Evolutionary conservation across 2,329 filamentous ascomycete genomes (phyloP), one percentile per base, ranked within the genome.

Genomic region (Monosporascus sp.): DNA sequence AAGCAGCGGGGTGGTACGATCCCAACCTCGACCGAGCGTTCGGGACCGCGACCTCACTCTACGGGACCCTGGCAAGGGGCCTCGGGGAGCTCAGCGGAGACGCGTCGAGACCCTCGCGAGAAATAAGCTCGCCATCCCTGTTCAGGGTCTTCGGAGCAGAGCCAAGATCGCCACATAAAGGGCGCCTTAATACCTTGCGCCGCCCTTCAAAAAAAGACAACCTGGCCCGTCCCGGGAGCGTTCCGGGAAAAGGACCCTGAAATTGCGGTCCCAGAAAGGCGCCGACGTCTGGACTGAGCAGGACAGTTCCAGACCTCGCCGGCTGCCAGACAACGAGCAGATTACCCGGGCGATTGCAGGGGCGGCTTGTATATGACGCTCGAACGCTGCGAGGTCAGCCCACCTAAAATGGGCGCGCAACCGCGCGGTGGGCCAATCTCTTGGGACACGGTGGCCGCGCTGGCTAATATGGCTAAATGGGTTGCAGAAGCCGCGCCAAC

Each of bases 231-330:
- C 28, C 28, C 28, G 11, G 28, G 9, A 9, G 4, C 28, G 28
- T 2, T 31, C 28, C 28, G 28, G 28, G 9, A 31, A 31, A 31
- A 31, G 28, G 28, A 31, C 28, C 28, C 20, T n/a, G 43, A 60
- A 60, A 63, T 62, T 57, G 55, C 52, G 54, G 20, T 26, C 43
- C 20, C 22, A 20, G 22, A 28, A 1, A 45, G 20, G 43, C 24
- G 51, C 59, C 57, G 56, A 57, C 56, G 51, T 59, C 63, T 65
- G 61, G 63, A 64, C 60, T 63, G 55, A 51, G 55, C 55, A 58
- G 54, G 56, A 40, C 53, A 58, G 55, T 61, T 45, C 62, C 59
- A 65, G 60, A 60, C 61, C 57, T 40, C n/a, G n/a, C 20, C n/a
- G 40, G 9, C n/a, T 22, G 40, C 18, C 20, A 11, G 9, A 3